Base-by-base conservation (phyloP, 345 rosid species). In the Capsella bursapastoris region DNA sequence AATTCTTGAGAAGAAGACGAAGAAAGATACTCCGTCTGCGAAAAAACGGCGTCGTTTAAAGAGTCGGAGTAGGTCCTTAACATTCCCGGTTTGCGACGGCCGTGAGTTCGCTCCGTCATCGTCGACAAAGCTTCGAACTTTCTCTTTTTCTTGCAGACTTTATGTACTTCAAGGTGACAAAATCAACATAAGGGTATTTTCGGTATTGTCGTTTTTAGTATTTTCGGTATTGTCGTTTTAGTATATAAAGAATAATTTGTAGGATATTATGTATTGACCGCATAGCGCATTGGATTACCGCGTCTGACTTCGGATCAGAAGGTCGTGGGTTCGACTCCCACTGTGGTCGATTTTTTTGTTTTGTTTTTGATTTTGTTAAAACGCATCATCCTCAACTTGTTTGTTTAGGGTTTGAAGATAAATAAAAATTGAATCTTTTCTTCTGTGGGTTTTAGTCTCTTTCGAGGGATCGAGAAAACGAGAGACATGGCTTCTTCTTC, bases 261-360 rank as follows among this genome's bases (percentile, higher is more conserved):
- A 5, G 2, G 0, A 7, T 34, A 2, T 34, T 3, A 35, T 7
- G 15, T 6, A 16, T 0, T 2, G 82, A 84, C 85, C 86, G 94
- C 94, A 88, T 90, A 92, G 97, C 92, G 91, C 92, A 90, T 91
- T 90, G 91, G 92, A 90, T 90, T 88, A 88, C 92, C 89, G 92
- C 93, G 90, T 92, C 89, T 87, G 91, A 88, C 97, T 93, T 93
- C 92, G 94, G 90, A 84, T 89, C 91, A 88, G 82, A 85, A 91
- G 97, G 97, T 86, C 91, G 89, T 82, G 86, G 89, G 90, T 84
- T 89, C 91, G 91, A 86, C 89, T 82, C 86, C 87, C 92, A 87
- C 89, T 89, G 92, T 87, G 86, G 92, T 87, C 89, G 86, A 1
- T 2, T 34, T 3, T 15, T 11, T 25, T 16, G 18, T 16, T 12